Percentiles rank a stretch among this genome's conserved stretches.
phyloP scores from a whole-genome alignment of 2,329 filamentous ascomycete species.

The Bisporella sp. region DNA sequence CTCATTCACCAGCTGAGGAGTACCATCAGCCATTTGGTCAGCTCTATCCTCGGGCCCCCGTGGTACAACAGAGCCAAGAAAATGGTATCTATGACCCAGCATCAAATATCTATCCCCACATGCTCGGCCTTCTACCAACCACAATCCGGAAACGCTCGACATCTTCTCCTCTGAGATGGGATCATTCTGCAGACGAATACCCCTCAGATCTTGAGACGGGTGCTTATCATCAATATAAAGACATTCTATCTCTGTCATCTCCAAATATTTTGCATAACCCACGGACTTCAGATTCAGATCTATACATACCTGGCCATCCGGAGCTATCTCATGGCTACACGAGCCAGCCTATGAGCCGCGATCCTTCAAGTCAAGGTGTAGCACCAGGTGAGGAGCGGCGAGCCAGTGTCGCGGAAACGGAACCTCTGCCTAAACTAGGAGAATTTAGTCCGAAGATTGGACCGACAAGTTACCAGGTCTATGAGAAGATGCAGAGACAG shows the following conservation, averaged over 20 bases:
- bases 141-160: background rate
- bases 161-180: background rate
- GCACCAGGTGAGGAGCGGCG: background rate
- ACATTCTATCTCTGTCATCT: conserved; percentile 14
- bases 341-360: conserved; percentile 43
- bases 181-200: background rate
- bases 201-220: background rate
- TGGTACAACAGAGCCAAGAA: conserved; percentile 8
- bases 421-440: conserved; percentile 21
- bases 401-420: conserved; percentile 21
- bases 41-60: conserved; percentile 3
- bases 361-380: conserved; percentile 20
- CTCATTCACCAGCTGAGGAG: conserved; percentile 6
- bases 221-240: background rate
- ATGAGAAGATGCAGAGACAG: conserved; percentile 5
- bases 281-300: conserved; percentile 1
- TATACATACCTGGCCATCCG: conserved; percentile 28
- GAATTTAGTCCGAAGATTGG: conserved; percentile 17
- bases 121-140: background rate
- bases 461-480: conserved; percentile 19
- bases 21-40: conserved; percentile 7
- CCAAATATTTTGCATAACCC: conserved; percentile 6
- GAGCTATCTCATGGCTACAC: conserved; percentile 40
- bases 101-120: background rate
- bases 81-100: conserved; percentile 3